A percentile compares a stretch with the other conserved stretches of the same genome.
These are phyloP conservation scores for Boletellus sp. DNA, from an alignment of 1,284 basidiomycete species.

Conservation along the genomic window DNA sequence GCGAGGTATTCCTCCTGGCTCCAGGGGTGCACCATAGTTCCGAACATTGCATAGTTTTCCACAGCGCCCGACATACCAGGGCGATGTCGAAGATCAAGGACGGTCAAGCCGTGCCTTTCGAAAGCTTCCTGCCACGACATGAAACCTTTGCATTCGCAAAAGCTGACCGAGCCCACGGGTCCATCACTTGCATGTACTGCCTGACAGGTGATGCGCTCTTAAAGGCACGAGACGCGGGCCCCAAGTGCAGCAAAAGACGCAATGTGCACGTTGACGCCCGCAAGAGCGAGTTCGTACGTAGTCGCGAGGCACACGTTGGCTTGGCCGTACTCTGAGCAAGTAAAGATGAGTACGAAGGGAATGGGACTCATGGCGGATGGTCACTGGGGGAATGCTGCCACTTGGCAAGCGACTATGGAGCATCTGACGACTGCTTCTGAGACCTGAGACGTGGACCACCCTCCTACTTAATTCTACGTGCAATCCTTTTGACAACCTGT, in stretches of 20 bases:
- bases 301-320: background rate
- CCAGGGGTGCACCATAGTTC: background rate
- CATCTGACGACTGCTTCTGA: too few relatives aligned
- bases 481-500: too few relatives aligned
- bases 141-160: background rate
- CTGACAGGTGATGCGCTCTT: background rate
- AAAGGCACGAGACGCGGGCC: background rate
- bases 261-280: background rate
- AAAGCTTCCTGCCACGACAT: background rate
- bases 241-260: background rate
- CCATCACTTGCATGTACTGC: too few relatives aligned
- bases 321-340: background rate
- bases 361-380: background rate
- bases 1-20: background rate
- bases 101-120: background rate
- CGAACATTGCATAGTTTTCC: background rate
- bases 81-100: background rate
- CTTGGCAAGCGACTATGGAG: too few relatives aligned
- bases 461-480: too few relatives aligned
- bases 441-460: too few relatives aligned
- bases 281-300: conserved; percentile 2
- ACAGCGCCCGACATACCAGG: background rate
- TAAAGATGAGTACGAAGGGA: background rate
- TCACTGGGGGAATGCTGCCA: too few relatives aligned
- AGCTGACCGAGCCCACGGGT: conserved; percentile 1